A percentile compares a stretch with the other conserved stretches of the same genome.
Evolutionary conservation across 352 stramenopile genomes (phyloP).

Genomic region (Phytophthora boehmeriae): DNA sequence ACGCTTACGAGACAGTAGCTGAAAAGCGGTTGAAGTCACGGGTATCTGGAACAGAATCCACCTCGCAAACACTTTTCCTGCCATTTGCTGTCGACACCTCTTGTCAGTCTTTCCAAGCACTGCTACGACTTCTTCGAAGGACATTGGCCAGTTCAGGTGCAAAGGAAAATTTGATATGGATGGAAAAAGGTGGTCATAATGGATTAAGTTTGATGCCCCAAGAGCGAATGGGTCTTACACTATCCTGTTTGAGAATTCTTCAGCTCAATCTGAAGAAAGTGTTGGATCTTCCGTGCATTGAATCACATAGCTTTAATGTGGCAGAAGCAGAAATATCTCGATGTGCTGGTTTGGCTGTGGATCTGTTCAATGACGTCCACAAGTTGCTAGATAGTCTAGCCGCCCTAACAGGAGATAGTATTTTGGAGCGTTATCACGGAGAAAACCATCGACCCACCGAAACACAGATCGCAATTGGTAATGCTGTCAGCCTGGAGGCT

Average conservation of each 20-base stretch:
- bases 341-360: not conserved
- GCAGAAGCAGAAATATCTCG: not conserved
- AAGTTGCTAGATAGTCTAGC: slow-evolving; percentile 26
- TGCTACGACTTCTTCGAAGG: slow-evolving; percentile 40
- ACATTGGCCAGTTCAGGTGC: not conserved
- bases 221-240: slow-evolving; percentile 32
- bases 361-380: slow-evolving; percentile 23
- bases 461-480: slow-evolving; percentile 6
- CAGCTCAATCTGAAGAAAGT: slow-evolving; percentile 50
- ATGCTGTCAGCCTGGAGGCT: slow-evolving; percentile 44
- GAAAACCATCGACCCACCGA: not conserved
- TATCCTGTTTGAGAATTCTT: slow-evolving; percentile 51
- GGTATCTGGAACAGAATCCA: not conserved
- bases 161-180: slow-evolving; percentile 8
- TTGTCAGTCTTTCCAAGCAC: slow-evolving; percentile 20
- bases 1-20: slow-evolving; percentile 1
- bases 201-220: not conserved
- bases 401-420: slow-evolving; percentile 1
- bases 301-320: not conserved
- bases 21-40: slow-evolving; percentile 3
- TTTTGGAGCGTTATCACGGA: slow-evolving; percentile 11
- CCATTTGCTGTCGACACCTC: slow-evolving; percentile 55
- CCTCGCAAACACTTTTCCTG: slow-evolving; percentile 16
- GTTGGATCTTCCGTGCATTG: not conserved
- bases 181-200: slow-evolving; percentile 2